These are phyloP conservation scores for Fusarium sp. DNA, from an alignment of 2,329 filamentous ascomycete genomes.

Conservation along the genomic window DNA sequence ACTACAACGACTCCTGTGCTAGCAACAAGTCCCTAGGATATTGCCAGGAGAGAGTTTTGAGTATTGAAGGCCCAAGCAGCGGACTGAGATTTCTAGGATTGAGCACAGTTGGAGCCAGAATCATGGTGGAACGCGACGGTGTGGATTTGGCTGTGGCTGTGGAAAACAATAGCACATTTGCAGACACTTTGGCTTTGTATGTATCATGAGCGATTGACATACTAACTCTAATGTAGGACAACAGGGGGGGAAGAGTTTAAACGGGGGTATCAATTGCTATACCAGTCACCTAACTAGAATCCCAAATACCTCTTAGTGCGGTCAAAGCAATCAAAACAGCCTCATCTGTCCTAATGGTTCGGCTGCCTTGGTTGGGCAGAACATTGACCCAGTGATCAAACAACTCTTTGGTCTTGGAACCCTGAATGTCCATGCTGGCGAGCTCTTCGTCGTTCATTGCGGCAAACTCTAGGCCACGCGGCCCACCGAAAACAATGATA, in stretches of 20 bases:
- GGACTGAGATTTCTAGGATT: constrained; percentile 48
- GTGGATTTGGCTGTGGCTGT: constrained; percentile 41
- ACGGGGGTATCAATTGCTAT: constrained; percentile 46
- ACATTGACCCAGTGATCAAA: constrained; percentile 92
- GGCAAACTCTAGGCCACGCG: constrained; percentile 83
- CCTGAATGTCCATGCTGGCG: constrained; percentile 72
- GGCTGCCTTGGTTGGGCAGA: constrained; percentile 83
- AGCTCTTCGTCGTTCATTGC: constrained; percentile 73
- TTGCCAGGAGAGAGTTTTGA: constrained; percentile 64
- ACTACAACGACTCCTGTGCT: constrained; percentile 69
- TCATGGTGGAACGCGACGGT: constrained; percentile 48
- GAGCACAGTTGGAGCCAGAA: constrained; percentile 49
- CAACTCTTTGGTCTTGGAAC: constrained; percentile 75
- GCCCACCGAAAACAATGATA: constrained; percentile 84
- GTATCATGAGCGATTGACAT: constrained; percentile 35
- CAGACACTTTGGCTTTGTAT: constrained; percentile 50
- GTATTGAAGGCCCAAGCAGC: constrained; percentile 41
- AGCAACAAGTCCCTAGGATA: constrained; percentile 57
- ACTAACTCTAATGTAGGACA: constrained; percentile 20
- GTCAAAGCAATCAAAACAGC: constrained; percentile 84
- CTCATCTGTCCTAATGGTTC: constrained; percentile 88
- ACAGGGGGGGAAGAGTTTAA: constrained; percentile 9
- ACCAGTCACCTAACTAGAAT: constrained; percentile 47
- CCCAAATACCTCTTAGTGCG: constrained; percentile 74
- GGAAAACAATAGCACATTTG: constrained; percentile 52